These are phyloP conservation scores for Coleophoma cylindrospora DNA, from an alignment of 2,329 filamentous ascomycete genomes.

Conservation along the genomic window DNA sequence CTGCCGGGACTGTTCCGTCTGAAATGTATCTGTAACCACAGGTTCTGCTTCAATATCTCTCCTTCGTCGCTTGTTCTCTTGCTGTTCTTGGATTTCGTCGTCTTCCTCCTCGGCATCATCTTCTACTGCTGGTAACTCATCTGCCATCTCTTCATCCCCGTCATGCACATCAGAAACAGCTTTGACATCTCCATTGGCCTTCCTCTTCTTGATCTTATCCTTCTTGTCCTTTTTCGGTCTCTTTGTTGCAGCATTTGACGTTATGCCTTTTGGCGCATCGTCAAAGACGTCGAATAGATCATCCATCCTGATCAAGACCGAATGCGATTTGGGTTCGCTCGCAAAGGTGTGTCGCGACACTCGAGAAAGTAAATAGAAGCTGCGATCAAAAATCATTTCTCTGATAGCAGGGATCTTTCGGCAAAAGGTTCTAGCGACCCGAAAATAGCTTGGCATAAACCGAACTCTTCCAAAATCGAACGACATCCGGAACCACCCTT, in stretches of 20 bases:
- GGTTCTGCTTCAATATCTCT: constrained; percentile 65
- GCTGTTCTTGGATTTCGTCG: constrained; percentile 37
- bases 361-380: not conserved
- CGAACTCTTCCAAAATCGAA: constrained; percentile 15
- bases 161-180: constrained; percentile 45
- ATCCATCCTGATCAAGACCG: constrained; percentile 48
- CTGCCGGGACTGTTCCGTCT: constrained; percentile 91
- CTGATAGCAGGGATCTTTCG: not conserved
- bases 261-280: constrained; percentile 49
- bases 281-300: constrained; percentile 82
- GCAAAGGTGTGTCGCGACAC: not conserved
- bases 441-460: not conserved
- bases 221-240: constrained; percentile 36
- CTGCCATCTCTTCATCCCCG: constrained; percentile 62
- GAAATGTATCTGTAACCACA: constrained; percentile 87
- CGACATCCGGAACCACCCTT: constrained; percentile 5
- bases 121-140: constrained; percentile 13
- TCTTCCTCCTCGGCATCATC: constrained; percentile 29
- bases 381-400: too few relatives aligned
- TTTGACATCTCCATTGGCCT: constrained; percentile 76
- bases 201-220: constrained; percentile 77
- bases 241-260: constrained; percentile 22
- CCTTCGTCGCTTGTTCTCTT: constrained; percentile 57
- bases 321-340: too few relatives aligned
- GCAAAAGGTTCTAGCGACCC: constrained; percentile 1